Base-by-base conservation (phyloP, 768 basidiomycete species). In the Termitomyces eurrhizus region DNA sequence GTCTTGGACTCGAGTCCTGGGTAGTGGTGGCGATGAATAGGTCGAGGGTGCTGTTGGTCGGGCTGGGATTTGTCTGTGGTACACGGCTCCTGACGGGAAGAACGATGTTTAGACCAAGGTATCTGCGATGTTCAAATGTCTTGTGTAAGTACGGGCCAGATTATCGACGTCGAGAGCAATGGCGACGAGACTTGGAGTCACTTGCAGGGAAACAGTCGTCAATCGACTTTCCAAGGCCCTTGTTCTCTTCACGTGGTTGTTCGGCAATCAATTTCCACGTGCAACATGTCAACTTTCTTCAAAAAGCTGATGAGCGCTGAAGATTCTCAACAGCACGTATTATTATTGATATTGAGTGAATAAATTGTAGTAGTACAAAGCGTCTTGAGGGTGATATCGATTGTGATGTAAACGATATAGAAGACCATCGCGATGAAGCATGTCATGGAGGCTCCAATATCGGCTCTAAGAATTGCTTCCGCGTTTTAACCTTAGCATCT, bases 401-500 rank as follows among this genome's bases (percentile, higher is more conserved):
- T 11, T 42, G 49, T 42, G n/a, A 56, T 57, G 56, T 52, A 56
- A 37, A 60, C 45, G 46, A 48, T 57, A 56, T 51, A 48, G 48
- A 58, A 56, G 33, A 50, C 33, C 41, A 46, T 29, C 12, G 14
- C 39, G 35, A 14, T 14, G 8, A 44, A 45, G 21, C 39, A 24
- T 18, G 42, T n/a, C 26, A 52, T 36, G 35, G 35, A 29, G 12
- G 29, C 8, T 33, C 49, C 18, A 49, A 33, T 12, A 18, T 39
- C 11, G 29, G 29, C 18, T 59, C 62, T 63, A 68, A 21, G 64
- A 68, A 57, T 67, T 71, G 60, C 75, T 79, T 46, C 78, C 77
- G 52, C 77, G 69, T 63, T 77, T 77, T 62, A 78, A 62, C 61
- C 69, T 77, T 52, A 78, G 69, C 76, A 79, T 77, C 56, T 75